Base-by-base conservation (phyloP, 2,329 filamentous ascomycete genomes). In the Calycina herbarum region DNA sequence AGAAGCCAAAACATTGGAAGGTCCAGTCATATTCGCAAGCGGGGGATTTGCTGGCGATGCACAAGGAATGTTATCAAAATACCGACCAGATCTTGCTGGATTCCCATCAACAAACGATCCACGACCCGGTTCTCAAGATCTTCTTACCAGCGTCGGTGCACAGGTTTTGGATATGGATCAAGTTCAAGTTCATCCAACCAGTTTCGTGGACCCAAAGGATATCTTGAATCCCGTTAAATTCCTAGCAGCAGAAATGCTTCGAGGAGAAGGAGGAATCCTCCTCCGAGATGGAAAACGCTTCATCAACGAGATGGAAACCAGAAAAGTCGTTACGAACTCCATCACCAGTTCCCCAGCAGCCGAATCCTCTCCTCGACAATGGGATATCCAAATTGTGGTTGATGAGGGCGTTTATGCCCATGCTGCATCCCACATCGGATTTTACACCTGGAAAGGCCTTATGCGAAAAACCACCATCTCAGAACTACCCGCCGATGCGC, bases 21-120 rank as follows among this genome's bases (percentile, higher is more conserved):
- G 85, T 0, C 82, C 84, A 0, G 85, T 89, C 0, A 78, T 90
- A 5, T 87, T 89, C 64, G 82, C 87, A 0, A 80, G 80, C 0
- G 87, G 87, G 6, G 87, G 87, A 0, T 90, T 90, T 66, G 86
- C 82, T 0, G 87, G 87, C 11, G 87, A 89, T 72, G 81, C 85
- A 2, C 74, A 81, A 27, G 87, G 87, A 0, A 72, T 89, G 48
- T 74, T 89, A 0, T 80, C 82, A 0, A 74, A 79, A 56, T 83
- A 89, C 73, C 80, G 86, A 0, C 86, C 86, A 0, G 87, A 89
- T 70, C 79, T 89, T 0, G 78, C 79, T 2, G 83, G 84, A 0
- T 80, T 86, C 8, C 86, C 87, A 0, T 88, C 86, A 0, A 89
- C 87, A 0, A 89, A 89, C 69, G 86, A 89, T 13, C 80, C 83